Percentiles rank a stretch among this genome's conserved stretches.
These are phyloP conservation scores for Nyctanthes arbortristis DNA, from an alignment of 257 asterid species.

Conservation along the genomic window DNA sequence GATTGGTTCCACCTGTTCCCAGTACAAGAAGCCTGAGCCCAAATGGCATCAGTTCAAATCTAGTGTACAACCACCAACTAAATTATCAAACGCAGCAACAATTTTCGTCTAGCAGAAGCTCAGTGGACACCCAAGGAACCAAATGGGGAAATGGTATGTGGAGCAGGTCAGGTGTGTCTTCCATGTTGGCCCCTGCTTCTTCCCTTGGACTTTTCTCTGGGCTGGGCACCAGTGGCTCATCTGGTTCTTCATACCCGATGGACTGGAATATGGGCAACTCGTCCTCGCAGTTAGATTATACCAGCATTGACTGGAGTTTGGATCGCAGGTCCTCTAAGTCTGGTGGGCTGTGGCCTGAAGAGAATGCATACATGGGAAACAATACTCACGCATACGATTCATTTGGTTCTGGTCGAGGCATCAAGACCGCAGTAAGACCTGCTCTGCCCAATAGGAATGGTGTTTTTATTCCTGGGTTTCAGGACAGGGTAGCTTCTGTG, in stretches of 20 bases:
- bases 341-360: constrained; percentile 46
- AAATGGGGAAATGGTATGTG: constrained; percentile 40
- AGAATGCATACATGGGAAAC: constrained; percentile 41
- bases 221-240: constrained; percentile 36
- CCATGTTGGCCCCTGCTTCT: constrained; percentile 51
- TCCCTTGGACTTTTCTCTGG: constrained; percentile 67
- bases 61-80: constrained; percentile 33
- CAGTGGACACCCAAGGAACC: constrained; percentile 33
- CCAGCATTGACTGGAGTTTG: constrained; percentile 65
- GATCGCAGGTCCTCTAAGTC: constrained; percentile 38
- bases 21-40: constrained; percentile 41
- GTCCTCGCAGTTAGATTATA: constrained; percentile 44
- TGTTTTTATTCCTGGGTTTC: constrained; percentile 43
- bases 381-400: constrained; percentile 44
- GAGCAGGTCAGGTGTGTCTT: constrained; percentile 46
- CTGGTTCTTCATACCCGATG: constrained; percentile 46
- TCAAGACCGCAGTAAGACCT: constrained; percentile 55
- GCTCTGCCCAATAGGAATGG: constrained; percentile 43
- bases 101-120: constrained; percentile 32
- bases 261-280: constrained; percentile 61
- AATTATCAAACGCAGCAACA: constrained; percentile 45
- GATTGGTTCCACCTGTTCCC: constrained; percentile 35
- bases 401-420: constrained; percentile 45
- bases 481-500: constrained; percentile 45
- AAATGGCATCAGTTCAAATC: constrained; percentile 38